Conservation (phyloP, 2,329 filamentous ascomycete genomes). For the Sporothrix dimorphospora region DNA sequence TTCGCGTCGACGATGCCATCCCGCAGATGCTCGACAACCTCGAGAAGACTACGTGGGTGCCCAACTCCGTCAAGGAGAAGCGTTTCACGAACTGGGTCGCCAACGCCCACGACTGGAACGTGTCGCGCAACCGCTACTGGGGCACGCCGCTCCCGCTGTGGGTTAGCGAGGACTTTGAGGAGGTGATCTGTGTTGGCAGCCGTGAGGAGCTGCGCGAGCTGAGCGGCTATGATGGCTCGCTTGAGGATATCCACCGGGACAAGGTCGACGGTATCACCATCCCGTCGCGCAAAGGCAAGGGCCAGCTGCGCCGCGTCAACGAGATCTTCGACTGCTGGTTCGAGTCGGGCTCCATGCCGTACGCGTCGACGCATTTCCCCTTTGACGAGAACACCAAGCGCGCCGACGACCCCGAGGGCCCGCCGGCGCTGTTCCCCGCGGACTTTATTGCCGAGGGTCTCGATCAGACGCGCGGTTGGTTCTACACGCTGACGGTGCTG, state of each 20-base stretch:
- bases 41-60: slow-evolving; percentile 88
- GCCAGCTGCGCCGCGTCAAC: slow-evolving; percentile 63
- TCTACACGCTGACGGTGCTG: slow-evolving; percentile 88
- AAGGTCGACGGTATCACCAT: slow-evolving; percentile 95
- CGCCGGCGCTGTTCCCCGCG: slow-evolving; percentile 46
- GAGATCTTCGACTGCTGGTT: slow-evolving; percentile 65
- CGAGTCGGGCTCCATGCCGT: slow-evolving; percentile 56
- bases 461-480: slow-evolving; percentile 93
- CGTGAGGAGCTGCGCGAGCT: slow-evolving; percentile 81
- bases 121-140: slow-evolving; percentile 93
- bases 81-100: slow-evolving; percentile 90
- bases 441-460: slow-evolving; percentile 59
- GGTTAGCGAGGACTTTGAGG: slow-evolving; percentile 87
- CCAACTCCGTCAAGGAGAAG: slow-evolving; percentile 85
- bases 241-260: slow-evolving; percentile 87
- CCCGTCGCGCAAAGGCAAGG: slow-evolving; percentile 76
- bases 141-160: slow-evolving; percentile 65
- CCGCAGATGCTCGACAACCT: slow-evolving; percentile 91
- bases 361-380: slow-evolving; percentile 60
- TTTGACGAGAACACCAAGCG: slow-evolving; percentile 82
- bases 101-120: slow-evolving; percentile 93
- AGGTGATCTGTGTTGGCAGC: slow-evolving; percentile 84
- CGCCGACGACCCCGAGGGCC: slow-evolving; percentile 65
- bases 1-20: slow-evolving; percentile 81
- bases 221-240: slow-evolving; percentile 81